Conservation (phyloP, 768 basidiomycete genomes). For the Termitomyces sp. region DNA sequence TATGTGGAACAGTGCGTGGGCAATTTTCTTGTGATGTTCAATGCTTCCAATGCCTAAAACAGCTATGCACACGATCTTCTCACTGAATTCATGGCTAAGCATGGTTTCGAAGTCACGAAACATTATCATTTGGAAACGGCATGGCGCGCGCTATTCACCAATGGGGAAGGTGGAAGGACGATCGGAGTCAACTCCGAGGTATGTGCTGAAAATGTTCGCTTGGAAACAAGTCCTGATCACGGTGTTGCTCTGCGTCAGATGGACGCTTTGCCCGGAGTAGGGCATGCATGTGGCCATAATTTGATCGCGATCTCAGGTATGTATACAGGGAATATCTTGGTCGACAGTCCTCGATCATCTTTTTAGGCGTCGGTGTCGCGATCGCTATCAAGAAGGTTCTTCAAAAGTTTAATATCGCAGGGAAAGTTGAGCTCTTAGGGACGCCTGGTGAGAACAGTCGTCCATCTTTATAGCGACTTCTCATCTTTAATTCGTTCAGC, state of each 20-base stretch:
- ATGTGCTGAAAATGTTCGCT: conserved; percentile 16
- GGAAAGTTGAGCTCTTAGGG: conserved; percentile 67
- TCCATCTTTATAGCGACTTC: background rate
- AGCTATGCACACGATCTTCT: conserved; percentile 72
- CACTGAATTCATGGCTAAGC: conserved; percentile 58
- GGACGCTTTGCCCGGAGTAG: conserved; percentile 57
- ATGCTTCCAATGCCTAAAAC: background rate
- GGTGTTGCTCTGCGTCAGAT: conserved; percentile 28
- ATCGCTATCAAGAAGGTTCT: conserved; percentile 63
- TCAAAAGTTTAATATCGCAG: conserved; percentile 54
- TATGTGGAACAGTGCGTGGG: conserved; percentile 59
- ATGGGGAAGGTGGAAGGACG: conserved; percentile 61
- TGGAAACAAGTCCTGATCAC: background rate
- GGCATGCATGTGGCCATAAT: conserved; percentile 81
- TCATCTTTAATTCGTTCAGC: conserved; percentile 31
- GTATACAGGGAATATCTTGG: background rate
- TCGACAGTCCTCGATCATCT: background rate
- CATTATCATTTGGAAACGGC: conserved; percentile 67
- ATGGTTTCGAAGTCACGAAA: conserved; percentile 58
- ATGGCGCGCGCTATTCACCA: conserved; percentile 64
- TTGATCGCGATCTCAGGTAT: conserved; percentile 65
- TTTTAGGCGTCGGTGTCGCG: conserved; percentile 62
- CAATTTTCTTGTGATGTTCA: background rate
- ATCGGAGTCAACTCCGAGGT: conserved; percentile 81
- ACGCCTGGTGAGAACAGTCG: conserved; percentile 55